A percentile compares a stretch with the other conserved stretches of the same genome.
These are phyloP conservation scores for Plasmodium inui DNA, from an alignment of 169 alveolate species.

Conservation along the genomic window DNA sequence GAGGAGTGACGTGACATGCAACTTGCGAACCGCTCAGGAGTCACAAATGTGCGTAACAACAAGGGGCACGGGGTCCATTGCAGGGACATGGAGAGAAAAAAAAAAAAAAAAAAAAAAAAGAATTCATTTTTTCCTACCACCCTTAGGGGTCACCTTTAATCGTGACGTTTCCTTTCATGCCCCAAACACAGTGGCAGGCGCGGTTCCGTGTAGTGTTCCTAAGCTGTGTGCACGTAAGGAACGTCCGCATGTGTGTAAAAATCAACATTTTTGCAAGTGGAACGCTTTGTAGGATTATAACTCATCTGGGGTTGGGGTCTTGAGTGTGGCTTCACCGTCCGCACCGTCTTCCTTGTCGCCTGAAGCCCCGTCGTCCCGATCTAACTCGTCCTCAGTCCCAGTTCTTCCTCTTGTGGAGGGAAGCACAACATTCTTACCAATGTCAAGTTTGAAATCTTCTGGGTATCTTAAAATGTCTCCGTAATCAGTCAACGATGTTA, in stretches of 20 bases:
- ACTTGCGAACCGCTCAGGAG: background rate
- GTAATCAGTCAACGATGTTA: conserved; percentile 83
- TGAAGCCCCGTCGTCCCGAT: background rate
- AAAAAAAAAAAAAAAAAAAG: background rate
- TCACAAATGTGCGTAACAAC: background rate
- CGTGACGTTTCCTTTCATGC: background rate
- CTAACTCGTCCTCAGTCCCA: conserved; percentile 17
- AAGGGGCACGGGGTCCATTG: background rate
- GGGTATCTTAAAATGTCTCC: conserved; percentile 84
- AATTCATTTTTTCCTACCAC: background rate
- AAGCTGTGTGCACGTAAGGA: background rate
- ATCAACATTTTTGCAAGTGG: background rate
- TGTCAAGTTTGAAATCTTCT: conserved; percentile 79
- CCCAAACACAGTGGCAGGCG: background rate
- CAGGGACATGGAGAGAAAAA: background rate
- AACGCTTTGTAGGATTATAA: background rate
- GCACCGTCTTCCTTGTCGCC: conserved; percentile 18
- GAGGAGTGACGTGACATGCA: background rate
- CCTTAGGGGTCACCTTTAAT: background rate
- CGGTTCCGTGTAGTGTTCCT: background rate
- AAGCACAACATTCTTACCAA: conserved; percentile 68
- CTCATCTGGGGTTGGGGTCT: conserved; percentile 24
- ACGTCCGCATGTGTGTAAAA: background rate
- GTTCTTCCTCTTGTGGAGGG: conserved; percentile 11
- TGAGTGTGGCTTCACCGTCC: background rate